These are phyloP conservation scores for Kalanchoe fedtschenkoi DNA, from an alignment of 164 flowering plant species.

Conservation along the genomic window DNA sequence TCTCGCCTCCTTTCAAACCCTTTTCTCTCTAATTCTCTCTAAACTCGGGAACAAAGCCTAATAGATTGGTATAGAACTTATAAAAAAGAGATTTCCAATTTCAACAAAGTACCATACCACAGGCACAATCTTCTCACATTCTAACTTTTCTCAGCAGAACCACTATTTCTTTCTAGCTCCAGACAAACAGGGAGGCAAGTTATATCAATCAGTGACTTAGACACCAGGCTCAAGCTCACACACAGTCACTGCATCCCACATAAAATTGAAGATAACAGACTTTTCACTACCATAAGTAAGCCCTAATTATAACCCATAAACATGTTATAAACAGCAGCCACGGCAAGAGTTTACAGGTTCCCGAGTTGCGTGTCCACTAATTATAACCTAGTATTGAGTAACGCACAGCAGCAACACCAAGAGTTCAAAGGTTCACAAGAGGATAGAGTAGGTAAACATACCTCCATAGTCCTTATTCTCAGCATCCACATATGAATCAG, in stretches of 20 bases:
- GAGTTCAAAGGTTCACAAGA: not conserved
- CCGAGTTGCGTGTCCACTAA: not conserved
- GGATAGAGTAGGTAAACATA: not conserved
- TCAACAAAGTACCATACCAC: no score
- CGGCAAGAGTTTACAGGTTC: not conserved
- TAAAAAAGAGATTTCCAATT: no score
- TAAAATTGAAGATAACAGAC: not conserved
- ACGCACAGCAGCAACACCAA: not conserved
- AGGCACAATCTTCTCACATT: no score
- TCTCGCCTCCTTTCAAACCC: no score
- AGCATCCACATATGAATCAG: conserved; percentile 13
- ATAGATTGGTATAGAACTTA: no score
- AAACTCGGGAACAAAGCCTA: no score
- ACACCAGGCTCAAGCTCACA: not conserved
- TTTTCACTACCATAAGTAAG: no score
- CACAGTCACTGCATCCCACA: not conserved
- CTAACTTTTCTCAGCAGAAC: not conserved
- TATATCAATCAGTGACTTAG: not conserved
- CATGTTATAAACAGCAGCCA: not conserved
- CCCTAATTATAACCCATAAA: not conserved
- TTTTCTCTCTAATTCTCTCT: no score
- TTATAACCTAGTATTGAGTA: not conserved
- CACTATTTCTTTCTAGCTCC: not conserved
- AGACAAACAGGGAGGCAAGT: not conserved
- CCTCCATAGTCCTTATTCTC: conserved; percentile 13